These are phyloP conservation scores for Podila epigama DNA, from an alignment of 192 early-diverging fungal genomes.

Conservation along the genomic window DNA sequence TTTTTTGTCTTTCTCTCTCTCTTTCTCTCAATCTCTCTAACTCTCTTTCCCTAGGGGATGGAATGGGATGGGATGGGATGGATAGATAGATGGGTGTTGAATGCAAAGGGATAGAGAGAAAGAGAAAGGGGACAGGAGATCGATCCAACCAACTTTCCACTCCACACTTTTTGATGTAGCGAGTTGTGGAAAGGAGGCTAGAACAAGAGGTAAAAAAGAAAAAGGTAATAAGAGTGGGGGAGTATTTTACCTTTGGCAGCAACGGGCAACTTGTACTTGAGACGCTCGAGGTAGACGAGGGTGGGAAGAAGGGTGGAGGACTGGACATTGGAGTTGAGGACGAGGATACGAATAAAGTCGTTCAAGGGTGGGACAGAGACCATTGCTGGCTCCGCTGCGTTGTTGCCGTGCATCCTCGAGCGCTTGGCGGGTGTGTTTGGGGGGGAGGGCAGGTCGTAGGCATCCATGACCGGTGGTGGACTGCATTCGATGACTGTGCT, in stretches of 20 bases:
- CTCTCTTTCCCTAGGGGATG: too few relatives aligned
- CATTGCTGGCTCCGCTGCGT: constrained; percentile 1
- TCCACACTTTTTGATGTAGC: too few relatives aligned
- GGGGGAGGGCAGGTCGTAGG: constrained; percentile 23
- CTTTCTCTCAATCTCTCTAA: neutral
- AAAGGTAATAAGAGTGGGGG: neutral
- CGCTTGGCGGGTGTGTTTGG: constrained; percentile 26
- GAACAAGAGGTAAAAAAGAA: neutral
- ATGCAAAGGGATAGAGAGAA: neutral
- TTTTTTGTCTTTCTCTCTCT: neutral
- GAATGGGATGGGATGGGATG: too few relatives aligned
- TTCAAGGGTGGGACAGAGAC: constrained; percentile 63
- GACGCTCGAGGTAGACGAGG: constrained; percentile 72
- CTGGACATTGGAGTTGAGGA: constrained; percentile 74
- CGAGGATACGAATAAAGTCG: constrained; percentile 68
- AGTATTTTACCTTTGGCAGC: constrained; percentile 69
- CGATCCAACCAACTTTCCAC: neutral
- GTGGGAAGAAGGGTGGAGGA: constrained; percentile 75
- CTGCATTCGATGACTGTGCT: constrained; percentile 48
- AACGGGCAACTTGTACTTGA: constrained; percentile 68
- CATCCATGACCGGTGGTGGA: constrained; percentile 13
- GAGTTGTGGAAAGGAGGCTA: too few relatives aligned
- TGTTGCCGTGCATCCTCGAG: neutral
- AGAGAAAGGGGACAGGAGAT: neutral
- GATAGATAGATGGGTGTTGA: too few relatives aligned